Evolutionary conservation across 306 rosid genomes (phyloP).

Genomic region (Acacia melanoxylon): DNA sequence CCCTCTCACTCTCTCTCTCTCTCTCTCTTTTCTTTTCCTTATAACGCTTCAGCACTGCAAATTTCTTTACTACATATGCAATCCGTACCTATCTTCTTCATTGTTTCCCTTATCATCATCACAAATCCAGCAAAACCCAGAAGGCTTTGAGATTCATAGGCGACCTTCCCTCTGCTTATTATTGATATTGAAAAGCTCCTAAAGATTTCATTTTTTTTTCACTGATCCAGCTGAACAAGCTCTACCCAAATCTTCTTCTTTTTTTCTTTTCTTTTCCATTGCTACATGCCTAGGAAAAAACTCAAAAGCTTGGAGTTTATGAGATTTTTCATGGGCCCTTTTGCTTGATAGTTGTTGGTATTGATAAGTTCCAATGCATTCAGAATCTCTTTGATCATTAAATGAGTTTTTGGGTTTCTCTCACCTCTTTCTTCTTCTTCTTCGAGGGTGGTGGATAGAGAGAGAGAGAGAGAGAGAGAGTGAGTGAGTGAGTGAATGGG

Average conservation of each 20-base stretch:
- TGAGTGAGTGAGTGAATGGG: no score
- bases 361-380: constrained; percentile 37
- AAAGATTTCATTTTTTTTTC: not conserved
- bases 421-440: constrained; percentile 3
- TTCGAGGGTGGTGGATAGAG: constrained; percentile 42
- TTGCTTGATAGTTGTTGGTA: not conserved
- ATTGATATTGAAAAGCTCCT: not conserved
- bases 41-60: not conserved
- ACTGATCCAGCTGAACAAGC: not conserved
- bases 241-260: not conserved
- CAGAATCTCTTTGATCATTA: constrained; percentile 31
- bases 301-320: constrained; percentile 1
- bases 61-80: not conserved
- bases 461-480: no score
- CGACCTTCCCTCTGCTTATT: not conserved
- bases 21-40: not conserved
- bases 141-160: not conserved
- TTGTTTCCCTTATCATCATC: not conserved
- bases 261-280: not conserved
- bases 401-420: constrained; percentile 55
- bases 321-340: not conserved
- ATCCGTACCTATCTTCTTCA: not conserved
- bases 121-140: not conserved
- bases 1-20: not conserved
- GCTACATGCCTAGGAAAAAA: not conserved